Percentiles rank a stretch among this genome's conserved stretches.
Evolutionary conservation across 495 filamentous ascomycete species (phyloP).

Genomic region (Penicillium robsamsonii): DNA sequence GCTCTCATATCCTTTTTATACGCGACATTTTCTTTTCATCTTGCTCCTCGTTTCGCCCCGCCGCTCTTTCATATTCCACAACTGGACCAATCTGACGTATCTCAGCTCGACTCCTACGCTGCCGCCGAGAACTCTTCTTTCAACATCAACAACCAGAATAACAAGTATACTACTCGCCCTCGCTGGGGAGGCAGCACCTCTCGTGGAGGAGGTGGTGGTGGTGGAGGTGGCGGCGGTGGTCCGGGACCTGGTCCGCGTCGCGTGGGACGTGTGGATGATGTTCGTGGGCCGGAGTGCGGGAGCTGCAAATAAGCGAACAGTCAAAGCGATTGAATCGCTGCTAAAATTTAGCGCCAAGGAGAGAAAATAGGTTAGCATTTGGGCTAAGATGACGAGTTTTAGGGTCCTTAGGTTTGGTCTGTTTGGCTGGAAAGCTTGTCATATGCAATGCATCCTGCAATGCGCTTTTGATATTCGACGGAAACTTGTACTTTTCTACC

Average conservation of each 20-base stretch:
- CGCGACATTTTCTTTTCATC: not conserved
- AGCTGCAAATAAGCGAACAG: slow-evolving; percentile 27
- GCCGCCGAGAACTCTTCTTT: slow-evolving; percentile 63
- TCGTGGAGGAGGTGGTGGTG: slow-evolving; percentile 23
- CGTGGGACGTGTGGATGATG: slow-evolving; percentile 43
- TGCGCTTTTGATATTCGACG: not conserved
- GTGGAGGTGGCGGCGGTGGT: slow-evolving; percentile 32
- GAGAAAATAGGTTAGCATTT: not conserved
- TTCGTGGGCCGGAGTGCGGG: slow-evolving; percentile 40
- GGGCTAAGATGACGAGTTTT: not conserved
- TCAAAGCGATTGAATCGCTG: not conserved
- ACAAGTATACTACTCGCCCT: slow-evolving; percentile 20
- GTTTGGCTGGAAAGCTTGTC: not conserved
- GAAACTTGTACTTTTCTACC: not conserved
- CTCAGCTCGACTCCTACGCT: slow-evolving; percentile 62
- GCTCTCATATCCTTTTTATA: not conserved
- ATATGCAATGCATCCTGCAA: slow-evolving; percentile 4
- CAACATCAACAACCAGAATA: slow-evolving; percentile 45
- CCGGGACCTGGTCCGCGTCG: slow-evolving; percentile 31
- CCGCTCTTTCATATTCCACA: not conserved
- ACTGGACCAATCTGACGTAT: not conserved
- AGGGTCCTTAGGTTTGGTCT: not conserved
- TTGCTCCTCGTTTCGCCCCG: not conserved
- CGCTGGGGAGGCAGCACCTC: slow-evolving; percentile 29
- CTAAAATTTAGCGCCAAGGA: not conserved